phyloP scores from a whole-genome alignment of 192 early-diverging fungal genomes.

The Thoreauomyces humboldtii region DNA sequence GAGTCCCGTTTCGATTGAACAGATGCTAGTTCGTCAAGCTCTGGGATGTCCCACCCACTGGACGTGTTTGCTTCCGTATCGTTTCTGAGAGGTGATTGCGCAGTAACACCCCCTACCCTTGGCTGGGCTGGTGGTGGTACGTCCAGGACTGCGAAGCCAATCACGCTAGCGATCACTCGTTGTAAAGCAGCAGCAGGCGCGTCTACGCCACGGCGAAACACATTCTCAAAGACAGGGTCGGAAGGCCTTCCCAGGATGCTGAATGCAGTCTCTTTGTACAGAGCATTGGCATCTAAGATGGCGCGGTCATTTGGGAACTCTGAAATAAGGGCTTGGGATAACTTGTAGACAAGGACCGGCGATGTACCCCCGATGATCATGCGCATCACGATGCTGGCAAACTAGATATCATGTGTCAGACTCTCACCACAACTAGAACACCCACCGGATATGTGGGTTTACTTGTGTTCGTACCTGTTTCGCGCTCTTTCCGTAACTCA shows the following conservation, averaged over 20 bases:
- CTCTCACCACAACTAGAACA: too few relatives aligned
- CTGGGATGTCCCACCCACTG: too few relatives aligned
- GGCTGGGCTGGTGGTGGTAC: too few relatives aligned
- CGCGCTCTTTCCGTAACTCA: conserved; percentile 9
- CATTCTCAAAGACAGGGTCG: conserved; percentile 5
- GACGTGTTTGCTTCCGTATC: too few relatives aligned
- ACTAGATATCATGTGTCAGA: too few relatives aligned
- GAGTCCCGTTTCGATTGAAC: too few relatives aligned
- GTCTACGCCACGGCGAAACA: conserved; percentile 38
- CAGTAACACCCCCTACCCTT: too few relatives aligned
- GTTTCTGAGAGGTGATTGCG: too few relatives aligned
- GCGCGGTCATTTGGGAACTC: neutral
- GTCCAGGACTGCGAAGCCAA: neutral
- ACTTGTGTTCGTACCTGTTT: conserved; percentile 19
- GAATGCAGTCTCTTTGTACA: conserved; percentile 29
- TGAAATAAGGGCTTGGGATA: conserved; percentile 18
- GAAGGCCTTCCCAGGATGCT: conserved; percentile 24
- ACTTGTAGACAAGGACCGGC: conserved; percentile 21
- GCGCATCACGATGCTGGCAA: conserved; percentile 26
- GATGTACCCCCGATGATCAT: conserved; percentile 42
- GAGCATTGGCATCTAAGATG: conserved; percentile 4
- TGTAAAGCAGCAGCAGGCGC: conserved; percentile 32
- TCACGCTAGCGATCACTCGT: conserved; percentile 17
- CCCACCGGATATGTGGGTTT: too few relatives aligned
- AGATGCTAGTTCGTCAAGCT: too few relatives aligned